A percentile compares a stretch with the other conserved stretches of the same genome.
Conservation (phyloP, 805 yeast species). For the Nematodospora valgi region DNA sequence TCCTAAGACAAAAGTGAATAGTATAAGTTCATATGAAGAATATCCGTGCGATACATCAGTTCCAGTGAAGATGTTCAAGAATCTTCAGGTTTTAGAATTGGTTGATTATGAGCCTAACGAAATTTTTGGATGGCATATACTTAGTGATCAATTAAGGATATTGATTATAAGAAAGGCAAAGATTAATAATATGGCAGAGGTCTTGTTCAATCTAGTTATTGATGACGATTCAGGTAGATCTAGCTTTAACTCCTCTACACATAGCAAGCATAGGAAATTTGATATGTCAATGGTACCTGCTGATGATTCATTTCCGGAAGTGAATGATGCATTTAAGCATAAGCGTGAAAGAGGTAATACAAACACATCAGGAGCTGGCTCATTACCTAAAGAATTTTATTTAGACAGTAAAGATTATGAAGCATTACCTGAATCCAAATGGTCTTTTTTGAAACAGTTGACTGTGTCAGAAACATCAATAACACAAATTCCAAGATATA, state of each 20-base stretch:
- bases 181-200: constrained; percentile 49
- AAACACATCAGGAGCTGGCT: constrained; percentile 21
- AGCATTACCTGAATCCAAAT: constrained; percentile 31
- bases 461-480: constrained; percentile 40
- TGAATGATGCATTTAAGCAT: constrained; percentile 22
- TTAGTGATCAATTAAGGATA: constrained; percentile 53
- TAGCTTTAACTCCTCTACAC: constrained; percentile 24
- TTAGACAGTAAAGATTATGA: constrained; percentile 15
- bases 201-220: constrained; percentile 48
- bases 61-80: constrained; percentile 59
- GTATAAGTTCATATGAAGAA: constrained; percentile 62
- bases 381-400: constrained; percentile 19
- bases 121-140: constrained; percentile 60
- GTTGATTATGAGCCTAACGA: constrained; percentile 62
- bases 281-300: constrained; percentile 7
- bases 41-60: constrained; percentile 70
- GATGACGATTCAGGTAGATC: constrained; percentile 48
- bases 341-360: constrained; percentile 24
- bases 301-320: constrained; percentile 13
- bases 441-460: constrained; percentile 41
- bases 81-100: constrained; percentile 58
- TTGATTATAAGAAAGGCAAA: constrained; percentile 51
- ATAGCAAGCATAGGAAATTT: constrained; percentile 10
- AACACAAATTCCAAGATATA: constrained; percentile 28
- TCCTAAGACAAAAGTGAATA: constrained; percentile 55